Evolutionary conservation across 2,329 filamentous ascomycete genomes (phyloP), one percentile per base, ranked within the genome.

Genomic region (Fusarium papillatum): DNA sequence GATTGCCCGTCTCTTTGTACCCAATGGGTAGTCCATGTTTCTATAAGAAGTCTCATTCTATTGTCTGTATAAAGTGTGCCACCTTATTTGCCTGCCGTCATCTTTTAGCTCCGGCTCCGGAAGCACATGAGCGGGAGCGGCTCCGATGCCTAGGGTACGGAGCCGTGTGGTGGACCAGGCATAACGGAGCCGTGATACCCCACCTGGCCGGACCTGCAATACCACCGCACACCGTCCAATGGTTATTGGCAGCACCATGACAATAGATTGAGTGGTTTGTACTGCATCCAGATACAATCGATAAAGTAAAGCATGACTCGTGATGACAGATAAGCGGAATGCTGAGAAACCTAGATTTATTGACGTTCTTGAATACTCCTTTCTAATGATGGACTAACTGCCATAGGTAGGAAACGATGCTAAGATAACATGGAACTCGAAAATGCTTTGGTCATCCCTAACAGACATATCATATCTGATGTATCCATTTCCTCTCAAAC

Each of bases 81-180:
- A 31, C 7, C n/a, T 16, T 3, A 9, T 13, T 36, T 34, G 31
- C 31, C n/a, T 59, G 59, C 24, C 19, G 38, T 39, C 59, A 43
- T 62, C 36, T 39, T 43, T 62, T 60, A 62, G 22, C 22, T 43
- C 31, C 57, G 59, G 59, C 19, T 62, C 31, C 57, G 78, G 82
- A 26, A 78, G 79, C 17, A 69, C 72, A 0, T 77, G 74, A 31
- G 62, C n/a, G 70, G 60, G 39, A 34, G 64, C 64, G 60, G 60
- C 60, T 63, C 60, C 60, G 60, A 48, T 63, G 29, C 10, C 14
- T 16, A 16, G 39, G 17, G 22, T 39, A 48, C 60, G 60, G 60
- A 63, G 38, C 60, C 60, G 59, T 62, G 39, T 26, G 36, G 41
- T 41, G 6, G 11, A 17, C 7, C 26, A 39, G 38, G 26, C 59